Conservation (phyloP, 2,329 filamentous ascomycete species). For the Aspergillus sojae region DNA sequence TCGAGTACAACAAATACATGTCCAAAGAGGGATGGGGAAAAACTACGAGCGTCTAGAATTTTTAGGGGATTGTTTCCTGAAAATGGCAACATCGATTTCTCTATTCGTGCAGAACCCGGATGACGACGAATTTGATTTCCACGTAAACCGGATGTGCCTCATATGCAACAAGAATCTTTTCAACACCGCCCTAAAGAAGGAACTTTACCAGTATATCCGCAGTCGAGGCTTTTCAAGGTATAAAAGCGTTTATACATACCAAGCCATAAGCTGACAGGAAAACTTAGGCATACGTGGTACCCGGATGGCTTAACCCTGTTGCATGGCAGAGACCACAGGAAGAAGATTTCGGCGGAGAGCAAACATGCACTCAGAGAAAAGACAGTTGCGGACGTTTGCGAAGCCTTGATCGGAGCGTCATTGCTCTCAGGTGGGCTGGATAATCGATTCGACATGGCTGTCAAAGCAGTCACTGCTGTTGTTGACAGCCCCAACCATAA, state of each 20-base stretch:
- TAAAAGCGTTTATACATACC: slow-evolving; percentile 12
- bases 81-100: slow-evolving; percentile 91
- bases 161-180: slow-evolving; percentile 91
- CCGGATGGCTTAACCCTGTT: slow-evolving; percentile 75
- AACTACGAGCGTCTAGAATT: slow-evolving; percentile 97
- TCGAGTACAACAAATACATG: slow-evolving; percentile 66
- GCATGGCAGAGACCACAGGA: slow-evolving; percentile 67
- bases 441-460: slow-evolving; percentile 60
- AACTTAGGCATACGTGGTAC: slow-evolving; percentile 75
- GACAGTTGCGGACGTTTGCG: slow-evolving; percentile 89
- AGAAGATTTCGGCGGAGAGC: slow-evolving; percentile 41
- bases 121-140: slow-evolving; percentile 81
- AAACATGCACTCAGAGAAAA: slow-evolving; percentile 80
- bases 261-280: slow-evolving; percentile 7
- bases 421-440: slow-evolving; percentile 57
- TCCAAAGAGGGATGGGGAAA: slow-evolving; percentile 82
- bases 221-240: slow-evolving; percentile 77
- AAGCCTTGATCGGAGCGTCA: slow-evolving; percentile 89
- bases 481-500: slow-evolving; percentile 70
- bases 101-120: slow-evolving; percentile 76
- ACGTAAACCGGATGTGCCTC: slow-evolving; percentile 86
- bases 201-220: slow-evolving; percentile 74
- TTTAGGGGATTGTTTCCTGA: slow-evolving; percentile 89
- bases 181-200: slow-evolving; percentile 69
- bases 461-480: slow-evolving; percentile 60